phyloP scores from a whole-genome alignment of 2,329 filamentous ascomycete species.

The Calonectria montana region DNA sequence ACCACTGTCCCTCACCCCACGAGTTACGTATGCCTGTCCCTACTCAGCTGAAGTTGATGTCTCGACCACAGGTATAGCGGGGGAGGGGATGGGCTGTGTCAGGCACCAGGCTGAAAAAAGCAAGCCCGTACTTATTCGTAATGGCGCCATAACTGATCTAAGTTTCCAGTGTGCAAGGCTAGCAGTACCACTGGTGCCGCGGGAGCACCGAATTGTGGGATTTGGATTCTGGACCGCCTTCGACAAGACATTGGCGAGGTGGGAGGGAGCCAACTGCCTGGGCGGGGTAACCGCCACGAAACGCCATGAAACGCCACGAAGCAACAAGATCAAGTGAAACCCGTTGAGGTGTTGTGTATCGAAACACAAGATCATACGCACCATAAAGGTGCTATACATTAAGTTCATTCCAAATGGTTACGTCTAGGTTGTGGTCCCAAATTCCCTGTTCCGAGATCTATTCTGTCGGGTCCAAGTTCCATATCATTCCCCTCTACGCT shows the following conservation, averaged over 20 bases:
- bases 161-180: neutral
- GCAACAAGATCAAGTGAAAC: neutral
- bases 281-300: neutral
- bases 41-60: conserved; percentile 13
- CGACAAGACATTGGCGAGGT: neutral
- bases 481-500: neutral
- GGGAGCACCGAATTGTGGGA: neutral
- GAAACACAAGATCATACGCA: neutral
- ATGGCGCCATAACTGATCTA: conserved; percentile 5
- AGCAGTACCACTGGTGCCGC: neutral
- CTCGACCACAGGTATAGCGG: conserved; percentile 4
- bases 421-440: neutral
- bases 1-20: neutral
- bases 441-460: neutral
- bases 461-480: neutral
- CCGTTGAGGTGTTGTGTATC: neutral
- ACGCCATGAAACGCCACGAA: neutral
- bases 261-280: neutral
- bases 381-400: neutral
- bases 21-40: neutral
- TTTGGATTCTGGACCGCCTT: neutral
- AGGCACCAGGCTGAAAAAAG: conserved; percentile 9
- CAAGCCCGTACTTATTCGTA: neutral
- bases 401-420: neutral
- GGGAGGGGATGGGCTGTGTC: conserved; percentile 7